These are phyloP conservation scores for Arachis stenosperma DNA, from an alignment of 306 rosid species.

Conservation along the genomic window DNA sequence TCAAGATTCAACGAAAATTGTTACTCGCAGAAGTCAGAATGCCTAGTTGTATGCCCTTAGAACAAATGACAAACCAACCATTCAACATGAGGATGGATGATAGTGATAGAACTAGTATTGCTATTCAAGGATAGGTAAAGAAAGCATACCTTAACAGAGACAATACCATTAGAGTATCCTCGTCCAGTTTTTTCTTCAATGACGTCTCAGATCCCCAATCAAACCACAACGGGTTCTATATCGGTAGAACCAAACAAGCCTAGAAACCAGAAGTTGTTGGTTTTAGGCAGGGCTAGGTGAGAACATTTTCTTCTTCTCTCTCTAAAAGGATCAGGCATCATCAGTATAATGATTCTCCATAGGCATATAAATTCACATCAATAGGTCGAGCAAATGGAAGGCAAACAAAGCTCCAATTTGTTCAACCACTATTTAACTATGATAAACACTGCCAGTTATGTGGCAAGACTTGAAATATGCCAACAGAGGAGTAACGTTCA, in stretches of 20 bases:
- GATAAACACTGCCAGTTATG: neutral
- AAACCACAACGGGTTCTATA: neutral
- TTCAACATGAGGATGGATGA: neutral
- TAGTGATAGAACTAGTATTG: neutral
- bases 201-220: neutral
- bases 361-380: neutral
- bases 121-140: neutral
- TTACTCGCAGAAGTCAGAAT: slow-evolving; percentile 18
- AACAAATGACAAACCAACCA: neutral
- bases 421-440: slow-evolving; percentile 10
- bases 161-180: slow-evolving; percentile 4
- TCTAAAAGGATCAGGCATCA: neutral
- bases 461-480: neutral
- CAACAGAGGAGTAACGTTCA: slow-evolving; percentile 3
- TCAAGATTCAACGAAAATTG: neutral
- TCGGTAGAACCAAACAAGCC: neutral
- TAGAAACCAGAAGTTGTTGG: neutral
- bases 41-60: neutral
- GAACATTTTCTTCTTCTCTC: neutral
- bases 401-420: neutral
- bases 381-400: slow-evolving; percentile 5
- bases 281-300: slow-evolving; percentile 6
- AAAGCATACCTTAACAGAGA: neutral
- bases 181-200: neutral
- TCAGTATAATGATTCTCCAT: neutral